These are phyloP conservation scores for Meyerozyma athensensis DNA, from an alignment of 1,139 yeast genomes.

Conservation along the genomic window DNA sequence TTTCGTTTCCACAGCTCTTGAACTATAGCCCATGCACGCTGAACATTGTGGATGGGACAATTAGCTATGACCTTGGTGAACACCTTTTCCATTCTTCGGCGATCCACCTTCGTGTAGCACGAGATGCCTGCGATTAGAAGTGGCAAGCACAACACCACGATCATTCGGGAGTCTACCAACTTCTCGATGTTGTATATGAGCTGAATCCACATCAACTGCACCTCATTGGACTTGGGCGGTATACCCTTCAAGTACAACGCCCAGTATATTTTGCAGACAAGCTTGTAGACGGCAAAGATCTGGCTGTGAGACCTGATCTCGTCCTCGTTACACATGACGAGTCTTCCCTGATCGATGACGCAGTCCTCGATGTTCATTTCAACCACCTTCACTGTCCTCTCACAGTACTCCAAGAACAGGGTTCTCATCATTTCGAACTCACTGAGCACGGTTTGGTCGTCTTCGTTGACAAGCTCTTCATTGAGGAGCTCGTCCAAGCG, in stretches of 20 bases:
- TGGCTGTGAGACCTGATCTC: not conserved
- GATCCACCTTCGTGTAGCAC: constrained; percentile 11
- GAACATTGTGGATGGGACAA: constrained; percentile 10
- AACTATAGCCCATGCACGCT: constrained; percentile 6
- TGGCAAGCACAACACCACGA: constrained; percentile 11
- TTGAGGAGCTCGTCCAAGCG: not conserved
- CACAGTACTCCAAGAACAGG: not conserved
- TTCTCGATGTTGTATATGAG: constrained; percentile 5
- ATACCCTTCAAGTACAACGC: constrained; percentile 1
- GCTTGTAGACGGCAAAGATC: constrained; percentile 2
- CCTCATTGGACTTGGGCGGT: constrained; percentile 5
- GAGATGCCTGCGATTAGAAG: constrained; percentile 13
- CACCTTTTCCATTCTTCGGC: constrained; percentile 10
- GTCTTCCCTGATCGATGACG: constrained; percentile 5
- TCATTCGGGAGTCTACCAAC: constrained; percentile 5
- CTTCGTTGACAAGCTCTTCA: not conserved
- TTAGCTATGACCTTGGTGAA: constrained; percentile 9
- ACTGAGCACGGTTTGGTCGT: not conserved
- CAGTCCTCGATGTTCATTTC: constrained; percentile 2
- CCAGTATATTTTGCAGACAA: constrained; percentile 1
- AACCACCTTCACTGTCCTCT: constrained; percentile 1
- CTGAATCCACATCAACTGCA: constrained; percentile 6
- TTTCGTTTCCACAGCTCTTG: constrained; percentile 8
- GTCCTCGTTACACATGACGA: constrained; percentile 6
- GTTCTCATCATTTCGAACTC: constrained; percentile 2